Base-by-base conservation (phyloP, 2,329 filamentous ascomycete species). In the Botrytis elliptica region DNA sequence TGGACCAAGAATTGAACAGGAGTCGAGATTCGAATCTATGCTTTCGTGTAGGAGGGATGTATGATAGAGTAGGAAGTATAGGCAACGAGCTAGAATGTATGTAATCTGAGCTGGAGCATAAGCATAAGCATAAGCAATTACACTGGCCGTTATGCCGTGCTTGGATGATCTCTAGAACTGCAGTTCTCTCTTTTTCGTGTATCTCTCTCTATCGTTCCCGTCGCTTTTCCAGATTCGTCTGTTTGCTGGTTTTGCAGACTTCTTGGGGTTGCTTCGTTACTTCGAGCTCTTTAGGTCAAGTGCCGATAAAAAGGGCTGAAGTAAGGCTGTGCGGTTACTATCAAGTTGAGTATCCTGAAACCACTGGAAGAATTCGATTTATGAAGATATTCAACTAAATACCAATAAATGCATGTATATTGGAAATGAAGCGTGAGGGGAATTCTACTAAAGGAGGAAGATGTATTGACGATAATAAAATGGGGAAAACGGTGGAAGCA, bases 41-140 rank as follows among this genome's bases (percentile, higher is more conserved):
- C 66, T 68, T 68, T 18, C 66, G 38, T 33, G 20, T 55, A 29
- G 36, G 46, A 67, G 64, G 46, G 22, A 22, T 52, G 49, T 68
- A 7, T 49, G n/a, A 49, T 49, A 14, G 36, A 52, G 59, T 55
- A 42, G 33, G 16, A 55, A 71, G 59, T 64, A 52, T 71, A 64
- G 69, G 59, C 59, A 71, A 52, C 69, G 33, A 65, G 59, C 40
- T 65, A 49, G 49, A 25, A 25, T 67, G 46, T 18, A 29, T 29
- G 65, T 67, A 55, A 36, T 18, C 14, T 67, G 33, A 68, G 46
- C 70, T 55, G 52, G 70, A 38, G 70, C 49, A 67, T 72, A 46
- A 60, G 70, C 70, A 46, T 72, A 20, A 60, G 70, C 49, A 72
- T 69, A 38, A 68, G 63, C 63, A 59, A 68, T 72, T 72, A 40